Percentiles rank a stretch among this genome's conserved stretches.
Evolutionary conservation across 2,329 filamentous ascomycete genomes (phyloP).

Genomic region (Neonectria magnoliae): DNA sequence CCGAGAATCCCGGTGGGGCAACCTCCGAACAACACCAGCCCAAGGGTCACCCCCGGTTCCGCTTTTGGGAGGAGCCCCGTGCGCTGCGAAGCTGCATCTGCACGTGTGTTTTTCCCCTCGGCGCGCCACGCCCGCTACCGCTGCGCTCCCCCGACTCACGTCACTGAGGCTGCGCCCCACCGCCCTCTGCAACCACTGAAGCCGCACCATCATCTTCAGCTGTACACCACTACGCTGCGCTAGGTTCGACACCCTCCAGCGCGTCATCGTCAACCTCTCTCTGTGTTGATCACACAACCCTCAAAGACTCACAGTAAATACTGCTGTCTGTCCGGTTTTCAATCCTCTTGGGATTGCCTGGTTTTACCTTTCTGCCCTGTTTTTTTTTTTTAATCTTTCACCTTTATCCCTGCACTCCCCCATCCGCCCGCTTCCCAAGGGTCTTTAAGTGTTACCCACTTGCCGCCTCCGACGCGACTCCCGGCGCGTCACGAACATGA

Average conservation of each 20-base stretch:
- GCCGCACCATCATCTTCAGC: slow-evolving; percentile 3
- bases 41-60: slow-evolving; percentile 6
- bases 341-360: neutral
- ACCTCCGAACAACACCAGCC: slow-evolving; percentile 14
- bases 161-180: slow-evolving; percentile 13
- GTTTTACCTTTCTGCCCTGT: neutral
- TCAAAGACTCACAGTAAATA: neutral
- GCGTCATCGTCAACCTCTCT: slow-evolving; percentile 23
- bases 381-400: neutral
- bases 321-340: neutral
- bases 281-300: neutral
- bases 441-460: slow-evolving; percentile 42
- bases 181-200: slow-evolving; percentile 24
- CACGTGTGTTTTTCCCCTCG: slow-evolving; percentile 15
- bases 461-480: slow-evolving; percentile 46
- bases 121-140: neutral
- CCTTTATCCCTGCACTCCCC: slow-evolving; percentile 9
- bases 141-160: slow-evolving; percentile 13
- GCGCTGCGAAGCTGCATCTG: slow-evolving; percentile 12
- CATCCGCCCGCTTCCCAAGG: slow-evolving; percentile 25
- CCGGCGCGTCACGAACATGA: slow-evolving; percentile 53
- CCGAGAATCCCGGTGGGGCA: slow-evolving; percentile 20
- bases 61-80: slow-evolving; percentile 11
- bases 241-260: slow-evolving; percentile 24
- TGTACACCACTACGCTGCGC: slow-evolving; percentile 3